Evolutionary conservation across 257 asterid genomes (phyloP).

Genomic region (Henckelia pumila): DNA sequence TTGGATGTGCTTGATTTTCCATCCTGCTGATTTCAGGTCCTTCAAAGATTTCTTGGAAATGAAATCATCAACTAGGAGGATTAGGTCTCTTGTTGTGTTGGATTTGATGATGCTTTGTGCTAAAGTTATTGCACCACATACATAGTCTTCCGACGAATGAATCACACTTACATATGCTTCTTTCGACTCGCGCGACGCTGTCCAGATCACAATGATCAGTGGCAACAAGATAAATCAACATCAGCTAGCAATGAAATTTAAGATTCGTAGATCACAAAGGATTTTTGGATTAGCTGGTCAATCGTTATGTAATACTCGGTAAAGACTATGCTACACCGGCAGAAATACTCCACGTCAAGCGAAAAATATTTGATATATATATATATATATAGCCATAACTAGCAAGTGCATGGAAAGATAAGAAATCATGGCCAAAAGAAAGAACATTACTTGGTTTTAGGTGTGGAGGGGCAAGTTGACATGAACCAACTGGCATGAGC

Average conservation of each 20-base stretch:
- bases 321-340: too few species aligned
- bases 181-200: constrained; percentile 21
- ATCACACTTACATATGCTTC: constrained; percentile 44
- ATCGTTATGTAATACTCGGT: too few species aligned
- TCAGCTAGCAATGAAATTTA: too few species aligned
- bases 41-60: constrained; percentile 27
- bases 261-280: too few species aligned
- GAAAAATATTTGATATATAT: too few species aligned
- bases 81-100: constrained; percentile 38
- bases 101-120: constrained; percentile 40
- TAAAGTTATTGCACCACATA: constrained; percentile 43
- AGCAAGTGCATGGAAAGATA: background rate
- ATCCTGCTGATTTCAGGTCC: constrained; percentile 36
- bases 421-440: constrained; percentile 27
- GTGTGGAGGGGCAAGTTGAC: constrained; percentile 59
- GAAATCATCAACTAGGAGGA: constrained; percentile 36
- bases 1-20: constrained; percentile 35
- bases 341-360: background rate
- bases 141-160: constrained; percentile 46
- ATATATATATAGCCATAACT: too few species aligned
- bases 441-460: constrained; percentile 30
- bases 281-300: too few species aligned
- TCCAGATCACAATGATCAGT: background rate
- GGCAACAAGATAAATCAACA: background rate
- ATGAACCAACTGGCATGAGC: constrained; percentile 68